phyloP scores from a whole-genome alignment of 768 basidiomycete genomes.

The Psilocybe tampanensis region DNA sequence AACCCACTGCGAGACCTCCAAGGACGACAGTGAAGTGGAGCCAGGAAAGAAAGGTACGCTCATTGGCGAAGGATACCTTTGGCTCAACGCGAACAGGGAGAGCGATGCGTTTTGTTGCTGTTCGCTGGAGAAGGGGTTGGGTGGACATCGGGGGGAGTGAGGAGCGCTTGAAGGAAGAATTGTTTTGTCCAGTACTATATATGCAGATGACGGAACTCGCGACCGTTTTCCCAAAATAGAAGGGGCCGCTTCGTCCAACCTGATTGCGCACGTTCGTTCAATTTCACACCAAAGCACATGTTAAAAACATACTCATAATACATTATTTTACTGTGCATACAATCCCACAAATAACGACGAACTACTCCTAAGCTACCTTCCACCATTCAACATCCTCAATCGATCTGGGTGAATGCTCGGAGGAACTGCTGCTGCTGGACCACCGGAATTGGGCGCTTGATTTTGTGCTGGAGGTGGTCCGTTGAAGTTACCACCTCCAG shows the following conservation, averaged over 20 bases:
- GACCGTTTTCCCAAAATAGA: slow-evolving; percentile 15
- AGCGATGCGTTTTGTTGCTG: slow-evolving; percentile 93
- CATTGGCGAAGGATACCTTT: slow-evolving; percentile 94
- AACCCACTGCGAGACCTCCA: slow-evolving; percentile 92
- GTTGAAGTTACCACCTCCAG: slow-evolving; percentile 35
- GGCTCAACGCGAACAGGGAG: slow-evolving; percentile 94
- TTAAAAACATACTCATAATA: not conserved
- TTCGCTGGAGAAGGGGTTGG: slow-evolving; percentile 95
- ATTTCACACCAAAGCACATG: not conserved
- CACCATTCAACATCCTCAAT: slow-evolving; percentile 71
- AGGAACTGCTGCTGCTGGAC: slow-evolving; percentile 37
- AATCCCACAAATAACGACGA: not conserved
- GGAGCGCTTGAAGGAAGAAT: slow-evolving; percentile 5
- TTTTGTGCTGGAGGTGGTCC: slow-evolving; percentile 35
- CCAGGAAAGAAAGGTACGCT: slow-evolving; percentile 97
- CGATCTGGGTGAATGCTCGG: slow-evolving; percentile 87
- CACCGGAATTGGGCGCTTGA: slow-evolving; percentile 26
- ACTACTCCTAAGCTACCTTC: slow-evolving; percentile 19
- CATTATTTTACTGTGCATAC: slow-evolving; percentile 6
- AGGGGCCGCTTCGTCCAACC: slow-evolving; percentile 17
- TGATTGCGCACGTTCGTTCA: slow-evolving; percentile 25
- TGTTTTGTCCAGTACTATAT: slow-evolving; percentile 4
- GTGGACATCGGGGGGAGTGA: slow-evolving; percentile 76
- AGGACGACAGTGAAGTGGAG: slow-evolving; percentile 97
- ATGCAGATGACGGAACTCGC: slow-evolving; percentile 18